Percentiles rank a stretch among this genome's conserved stretches.
Conservation (phyloP, 1,139 yeast genomes). For the Suhomyces maxii region DNA sequence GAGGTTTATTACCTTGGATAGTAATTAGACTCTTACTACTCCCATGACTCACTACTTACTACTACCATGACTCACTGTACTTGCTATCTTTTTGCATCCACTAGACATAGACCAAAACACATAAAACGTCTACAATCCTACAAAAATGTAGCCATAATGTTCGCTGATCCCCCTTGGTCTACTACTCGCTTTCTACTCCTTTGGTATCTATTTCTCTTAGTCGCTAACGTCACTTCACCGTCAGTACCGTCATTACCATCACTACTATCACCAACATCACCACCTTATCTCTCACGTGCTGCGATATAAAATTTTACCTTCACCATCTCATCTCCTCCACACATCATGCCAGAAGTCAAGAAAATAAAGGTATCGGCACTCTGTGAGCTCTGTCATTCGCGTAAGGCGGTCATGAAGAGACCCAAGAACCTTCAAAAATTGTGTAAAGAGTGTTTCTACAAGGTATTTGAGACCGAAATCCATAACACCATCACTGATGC, state of each 20-base stretch:
- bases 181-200: no score
- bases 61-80: no score
- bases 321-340: neutral
- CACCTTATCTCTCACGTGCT: conserved; percentile 4
- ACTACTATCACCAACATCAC: neutral
- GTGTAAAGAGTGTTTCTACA: conserved; percentile 89
- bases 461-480: conserved; percentile 92
- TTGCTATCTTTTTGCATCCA: no score
- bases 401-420: conserved; percentile 85
- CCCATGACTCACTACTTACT: no score
- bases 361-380: conserved; percentile 45
- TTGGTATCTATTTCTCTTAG: no score
- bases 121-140: no score
- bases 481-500: conserved; percentile 82
- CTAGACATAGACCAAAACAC: no score
- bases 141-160: no score
- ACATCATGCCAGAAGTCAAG: conserved; percentile 16
- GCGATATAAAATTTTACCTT: conserved; percentile 2
- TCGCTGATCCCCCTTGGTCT: no score
- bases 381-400: conserved; percentile 84
- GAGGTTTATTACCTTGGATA: no score
- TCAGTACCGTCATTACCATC: neutral
- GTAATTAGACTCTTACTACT: no score
- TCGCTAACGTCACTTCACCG: no score
- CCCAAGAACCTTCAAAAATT: conserved; percentile 90